phyloP scores from a whole-genome alignment of 106 monocot species.

The Ottelia alismoides region DNA sequence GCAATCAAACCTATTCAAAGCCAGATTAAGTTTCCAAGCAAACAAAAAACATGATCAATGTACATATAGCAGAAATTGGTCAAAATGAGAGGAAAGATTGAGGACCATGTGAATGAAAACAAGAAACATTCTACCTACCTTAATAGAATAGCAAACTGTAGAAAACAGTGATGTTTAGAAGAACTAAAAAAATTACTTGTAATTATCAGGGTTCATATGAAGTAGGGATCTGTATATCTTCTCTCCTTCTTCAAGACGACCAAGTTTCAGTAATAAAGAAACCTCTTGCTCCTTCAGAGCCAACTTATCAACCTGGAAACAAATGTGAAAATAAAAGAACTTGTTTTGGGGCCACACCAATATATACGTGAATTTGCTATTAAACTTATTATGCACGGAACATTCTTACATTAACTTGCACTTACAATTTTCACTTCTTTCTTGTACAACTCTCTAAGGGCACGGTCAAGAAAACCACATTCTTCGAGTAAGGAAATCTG shows the following conservation, averaged over 20 bases:
- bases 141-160: not conserved
- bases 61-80: no score
- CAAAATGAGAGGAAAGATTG: no score
- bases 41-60: no score
- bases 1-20: no score
- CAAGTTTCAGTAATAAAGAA: constrained; percentile 67
- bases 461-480: constrained; percentile 67
- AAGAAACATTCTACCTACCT: no score
- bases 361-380: no score
- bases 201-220: constrained; percentile 93
- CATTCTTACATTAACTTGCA: no score
- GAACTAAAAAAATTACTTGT: constrained; percentile 63
- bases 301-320: constrained; percentile 69
- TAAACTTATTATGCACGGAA: not conserved
- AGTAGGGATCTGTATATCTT: constrained; percentile 70
- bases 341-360: not conserved
- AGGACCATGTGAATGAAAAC: no score
- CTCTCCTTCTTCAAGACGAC: constrained; percentile 59
- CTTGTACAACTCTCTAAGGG: constrained; percentile 74
- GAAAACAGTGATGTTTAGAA: no score
- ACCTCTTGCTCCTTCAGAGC: constrained; percentile 81
- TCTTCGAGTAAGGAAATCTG: constrained; percentile 96
- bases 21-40: no score
- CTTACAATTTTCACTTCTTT: constrained; percentile 88
- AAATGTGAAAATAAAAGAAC: not conserved